Conservation (phyloP, 2,329 filamentous ascomycete species). For the Teratosphaeria viscida region DNA sequence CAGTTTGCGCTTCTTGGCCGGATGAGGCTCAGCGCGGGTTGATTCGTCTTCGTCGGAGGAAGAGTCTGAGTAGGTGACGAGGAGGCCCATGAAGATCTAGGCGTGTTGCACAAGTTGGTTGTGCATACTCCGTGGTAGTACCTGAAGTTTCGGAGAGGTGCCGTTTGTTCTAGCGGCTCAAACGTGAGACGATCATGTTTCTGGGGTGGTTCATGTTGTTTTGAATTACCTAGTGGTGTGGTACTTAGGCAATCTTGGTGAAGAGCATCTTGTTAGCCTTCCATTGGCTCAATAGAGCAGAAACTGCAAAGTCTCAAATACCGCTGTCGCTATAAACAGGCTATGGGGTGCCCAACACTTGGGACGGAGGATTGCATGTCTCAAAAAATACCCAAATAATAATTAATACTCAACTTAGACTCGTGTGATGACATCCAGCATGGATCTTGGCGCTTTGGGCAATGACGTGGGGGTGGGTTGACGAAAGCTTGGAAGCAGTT, state of each 20-base stretch:
- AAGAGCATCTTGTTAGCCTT: neutral
- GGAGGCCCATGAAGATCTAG: slow-evolving; percentile 42
- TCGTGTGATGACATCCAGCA: neutral
- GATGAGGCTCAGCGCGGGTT: neutral
- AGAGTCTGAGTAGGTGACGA: slow-evolving; percentile 57
- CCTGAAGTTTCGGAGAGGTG: too few relatives aligned
- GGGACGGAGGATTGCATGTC: too few relatives aligned
- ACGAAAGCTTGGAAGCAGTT: neutral
- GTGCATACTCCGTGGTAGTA: too few relatives aligned
- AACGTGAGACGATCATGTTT: neutral
- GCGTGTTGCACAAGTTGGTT: neutral
- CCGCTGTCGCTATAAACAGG: too few relatives aligned
- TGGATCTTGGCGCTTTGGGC: neutral
- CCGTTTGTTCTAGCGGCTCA: neutral
- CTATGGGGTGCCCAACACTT: too few relatives aligned
- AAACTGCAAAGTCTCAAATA: too few relatives aligned
- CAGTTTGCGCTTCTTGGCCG: slow-evolving; percentile 13
- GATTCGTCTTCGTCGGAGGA: slow-evolving; percentile 23
- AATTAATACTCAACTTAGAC: too few relatives aligned
- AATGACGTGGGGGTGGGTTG: neutral
- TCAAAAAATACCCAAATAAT: too few relatives aligned
- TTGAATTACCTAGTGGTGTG: neutral
- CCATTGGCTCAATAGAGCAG: neutral
- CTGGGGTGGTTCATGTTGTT: neutral
- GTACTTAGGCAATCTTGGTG: neutral